Percentiles rank a stretch among this genome's conserved stretches.
Evolutionary conservation across 352 stramenopile species (phyloP).

Genomic region (Phytophthora europaea): DNA sequence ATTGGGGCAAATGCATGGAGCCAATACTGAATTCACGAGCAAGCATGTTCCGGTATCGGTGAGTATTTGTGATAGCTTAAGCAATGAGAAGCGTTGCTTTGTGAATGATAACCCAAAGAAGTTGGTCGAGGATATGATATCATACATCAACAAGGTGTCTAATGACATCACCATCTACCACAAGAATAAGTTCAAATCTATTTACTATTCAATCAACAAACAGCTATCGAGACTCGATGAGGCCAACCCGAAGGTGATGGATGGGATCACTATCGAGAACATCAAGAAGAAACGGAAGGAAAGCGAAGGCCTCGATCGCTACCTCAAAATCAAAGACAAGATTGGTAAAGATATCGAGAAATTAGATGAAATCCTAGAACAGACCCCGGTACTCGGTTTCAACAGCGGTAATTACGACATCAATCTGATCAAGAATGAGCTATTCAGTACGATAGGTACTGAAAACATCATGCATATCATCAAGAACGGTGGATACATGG

Average conservation of each 20-base stretch:
- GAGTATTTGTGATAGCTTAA: conserved; percentile 8
- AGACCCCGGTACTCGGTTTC: conserved; percentile 8
- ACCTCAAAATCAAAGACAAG: too few species aligned
- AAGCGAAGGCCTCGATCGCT: too few species aligned
- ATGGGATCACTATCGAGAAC: not conserved
- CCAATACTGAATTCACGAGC: conserved; percentile 1
- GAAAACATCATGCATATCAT: conserved; percentile 28
- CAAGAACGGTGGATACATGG: conserved; percentile 29
- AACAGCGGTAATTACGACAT: too few species aligned
- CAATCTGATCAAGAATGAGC: conserved; percentile 27
- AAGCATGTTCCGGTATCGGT: conserved; percentile 5
- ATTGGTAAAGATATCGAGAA: not conserved
- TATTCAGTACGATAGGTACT: conserved; percentile 16
- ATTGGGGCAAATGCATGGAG: not conserved
- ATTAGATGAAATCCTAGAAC: not conserved
- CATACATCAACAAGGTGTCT: not conserved
- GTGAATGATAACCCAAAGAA: not conserved
- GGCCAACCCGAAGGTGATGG: not conserved
- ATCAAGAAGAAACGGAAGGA: not conserved
- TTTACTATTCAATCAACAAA: too few species aligned
- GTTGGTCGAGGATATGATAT: conserved; percentile 6
- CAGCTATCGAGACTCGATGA: not conserved
- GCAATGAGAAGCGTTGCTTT: conserved; percentile 4
- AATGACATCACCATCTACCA: not conserved
- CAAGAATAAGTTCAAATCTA: not conserved